Base-by-base conservation (phyloP, 2,329 filamentous ascomycete species). In the Aspergillus udagawae region DNA sequence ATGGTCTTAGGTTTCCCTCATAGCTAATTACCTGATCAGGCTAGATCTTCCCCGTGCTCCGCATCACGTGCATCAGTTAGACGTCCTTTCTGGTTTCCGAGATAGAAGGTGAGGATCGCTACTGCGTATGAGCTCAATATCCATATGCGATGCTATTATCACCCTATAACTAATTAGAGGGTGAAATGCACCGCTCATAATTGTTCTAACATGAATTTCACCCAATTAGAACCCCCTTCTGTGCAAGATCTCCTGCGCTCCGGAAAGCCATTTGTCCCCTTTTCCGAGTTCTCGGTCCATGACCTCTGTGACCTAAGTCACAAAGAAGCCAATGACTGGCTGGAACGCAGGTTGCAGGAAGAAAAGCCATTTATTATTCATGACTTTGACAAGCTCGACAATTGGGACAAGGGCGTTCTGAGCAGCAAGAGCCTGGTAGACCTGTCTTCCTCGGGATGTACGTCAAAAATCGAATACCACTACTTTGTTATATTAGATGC, bases 281-380 rank as follows among this genome's bases (percentile, higher is more conserved):
- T 65, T 62, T 61, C 63, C 59, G 62, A 65, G 59, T 61, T 62
- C 52, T 54, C 56, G 51, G 49, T 60, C 17, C 49, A 58, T n/a
- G 41, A 50, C 44, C 52, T 60, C 23, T 38, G 35, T 7, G 51
- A 52, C 17, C 52, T 57, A 27, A 41, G 52, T 35, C 29, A 53
- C 6, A 47, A 54, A n/a, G 42, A 57, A 17, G 29, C 44, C n/a
- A 42, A 62, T 23, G 61, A 62, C 29, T 73, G 70, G 70, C 55
- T 73, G 27, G 67, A 69, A 27, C 60, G 55, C 51, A 68, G 65
- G 25, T 60, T 73, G 4, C 65, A 67, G 21, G 58, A 67, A 25
- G 72, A 71, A 12, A 66, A 66, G 35, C 72, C 71, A 5, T 73
- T 73, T 58, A 65, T 73, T 32, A 68, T 73, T 42, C 66, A 66